Conservation (phyloP, 2,329 filamentous ascomycete species). For the Chaetomium globosum region DNA sequence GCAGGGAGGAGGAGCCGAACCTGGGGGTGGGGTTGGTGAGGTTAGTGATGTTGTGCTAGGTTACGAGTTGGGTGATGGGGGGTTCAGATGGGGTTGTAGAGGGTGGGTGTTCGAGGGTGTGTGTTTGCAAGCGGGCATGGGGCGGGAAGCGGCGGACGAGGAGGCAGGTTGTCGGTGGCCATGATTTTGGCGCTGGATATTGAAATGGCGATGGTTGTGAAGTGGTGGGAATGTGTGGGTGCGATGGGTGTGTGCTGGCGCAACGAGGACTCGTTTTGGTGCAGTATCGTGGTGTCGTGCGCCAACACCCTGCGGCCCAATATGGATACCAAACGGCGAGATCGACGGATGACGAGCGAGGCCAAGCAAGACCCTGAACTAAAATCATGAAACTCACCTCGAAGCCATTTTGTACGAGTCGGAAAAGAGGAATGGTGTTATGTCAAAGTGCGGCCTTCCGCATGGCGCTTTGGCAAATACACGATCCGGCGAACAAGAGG, state of each 20-base stretch:
- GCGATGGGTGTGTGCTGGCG: background rate
- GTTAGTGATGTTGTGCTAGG: constrained; percentile 2
- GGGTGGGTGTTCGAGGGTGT: background rate
- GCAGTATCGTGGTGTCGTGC: background rate
- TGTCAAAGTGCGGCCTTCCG: constrained; percentile 4
- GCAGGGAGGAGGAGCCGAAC: constrained; percentile 68
- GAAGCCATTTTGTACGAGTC: constrained; percentile 34
- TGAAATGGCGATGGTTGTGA: background rate
- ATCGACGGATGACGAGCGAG: constrained; percentile 4
- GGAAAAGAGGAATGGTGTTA: constrained; percentile 3
- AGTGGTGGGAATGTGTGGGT: background rate
- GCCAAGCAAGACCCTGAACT: background rate
- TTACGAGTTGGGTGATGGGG: background rate
- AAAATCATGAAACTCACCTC: constrained; percentile 29
- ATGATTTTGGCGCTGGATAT: background rate
- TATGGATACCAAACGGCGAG: background rate
- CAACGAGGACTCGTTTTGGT: background rate
- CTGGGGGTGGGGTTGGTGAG: constrained; percentile 44
- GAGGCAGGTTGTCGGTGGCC: background rate
- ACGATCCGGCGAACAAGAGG: background rate
- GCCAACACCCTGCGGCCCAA: background rate
- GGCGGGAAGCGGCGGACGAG: background rate
- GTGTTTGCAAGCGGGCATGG: background rate
- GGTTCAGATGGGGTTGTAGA: background rate
- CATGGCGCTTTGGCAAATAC: constrained; percentile 18